Percentiles rank a stretch among this genome's conserved stretches.
phyloP scores from a whole-genome alignment of 129 eudicot species.

The Centrapalus pauciflorus region DNA sequence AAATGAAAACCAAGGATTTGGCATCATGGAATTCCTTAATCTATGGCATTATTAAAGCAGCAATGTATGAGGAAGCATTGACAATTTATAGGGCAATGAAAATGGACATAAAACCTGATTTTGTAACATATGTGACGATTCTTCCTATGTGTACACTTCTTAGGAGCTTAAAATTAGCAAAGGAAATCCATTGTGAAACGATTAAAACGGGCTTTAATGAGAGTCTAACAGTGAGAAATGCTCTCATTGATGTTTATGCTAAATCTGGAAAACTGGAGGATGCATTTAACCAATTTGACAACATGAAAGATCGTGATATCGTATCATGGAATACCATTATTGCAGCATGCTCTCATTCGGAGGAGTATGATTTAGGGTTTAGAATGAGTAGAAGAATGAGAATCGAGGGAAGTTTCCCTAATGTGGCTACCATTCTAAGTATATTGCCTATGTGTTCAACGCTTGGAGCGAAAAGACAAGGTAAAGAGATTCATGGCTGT shows the following conservation, averaged over 20 bases:
- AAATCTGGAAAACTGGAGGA: constrained; percentile 48
- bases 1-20: constrained; percentile 39
- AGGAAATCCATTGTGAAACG: constrained; percentile 49
- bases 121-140: constrained; percentile 42
- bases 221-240: constrained; percentile 49
- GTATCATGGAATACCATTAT: constrained; percentile 65
- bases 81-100: constrained; percentile 38
- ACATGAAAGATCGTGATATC: constrained; percentile 54
- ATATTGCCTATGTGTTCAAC: constrained; percentile 49
- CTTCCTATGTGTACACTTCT: constrained; percentile 37
- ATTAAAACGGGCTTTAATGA: constrained; percentile 51
- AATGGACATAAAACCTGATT: constrained; percentile 48
- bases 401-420: constrained; percentile 43
- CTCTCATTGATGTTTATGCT: constrained; percentile 59
- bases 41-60: constrained; percentile 37
- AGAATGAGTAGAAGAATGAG: constrained; percentile 47
- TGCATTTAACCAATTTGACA: constrained; percentile 52
- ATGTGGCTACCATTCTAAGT: constrained; percentile 50
- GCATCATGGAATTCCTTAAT: constrained; percentile 59
- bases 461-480: constrained; percentile 57
- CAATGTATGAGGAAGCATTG: constrained; percentile 40
- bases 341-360: constrained; percentile 47
- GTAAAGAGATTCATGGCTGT: constrained; percentile 72
- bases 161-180: constrained; percentile 26
- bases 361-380: constrained; percentile 45